Evolutionary conservation across 192 early-diverging fungal genomes (phyloP).

Genomic region (Coemansia sp.): DNA sequence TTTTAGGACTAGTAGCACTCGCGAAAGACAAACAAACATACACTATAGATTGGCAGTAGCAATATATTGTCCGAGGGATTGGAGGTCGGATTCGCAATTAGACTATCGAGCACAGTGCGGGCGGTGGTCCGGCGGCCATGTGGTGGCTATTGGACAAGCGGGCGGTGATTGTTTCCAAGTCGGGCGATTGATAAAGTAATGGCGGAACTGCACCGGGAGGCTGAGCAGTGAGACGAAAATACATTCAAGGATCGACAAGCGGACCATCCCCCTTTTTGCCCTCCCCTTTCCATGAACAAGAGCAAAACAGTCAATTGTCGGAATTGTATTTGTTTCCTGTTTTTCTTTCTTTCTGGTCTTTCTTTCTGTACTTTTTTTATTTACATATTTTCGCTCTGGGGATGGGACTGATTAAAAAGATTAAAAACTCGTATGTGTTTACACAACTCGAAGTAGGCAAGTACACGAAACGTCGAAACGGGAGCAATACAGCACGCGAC

Average conservation of each 20-base stretch:
- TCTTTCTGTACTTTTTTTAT: neutral
- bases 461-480: constrained; percentile 54
- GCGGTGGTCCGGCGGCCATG: neutral
- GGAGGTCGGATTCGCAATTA: neutral
- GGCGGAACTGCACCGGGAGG: neutral
- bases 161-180: neutral
- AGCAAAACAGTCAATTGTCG: neutral
- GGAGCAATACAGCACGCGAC: constrained; percentile 4
- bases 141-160: neutral
- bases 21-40: neutral
- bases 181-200: neutral
- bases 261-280: neutral
- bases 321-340: no score
- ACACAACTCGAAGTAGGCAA: constrained; percentile 57
- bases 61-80: neutral
- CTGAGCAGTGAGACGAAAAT: neutral
- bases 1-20: neutral
- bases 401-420: constrained; percentile 52
- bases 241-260: neutral
- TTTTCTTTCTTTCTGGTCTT: neutral
- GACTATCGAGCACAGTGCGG: neutral
- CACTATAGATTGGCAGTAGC: neutral
- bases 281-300: constrained; percentile 5
- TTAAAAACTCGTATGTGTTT: constrained; percentile 54
- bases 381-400: neutral